Evolutionary conservation across 2,329 filamentous ascomycete species (phyloP).

Genomic region (Alternaria brassicicola): DNA sequence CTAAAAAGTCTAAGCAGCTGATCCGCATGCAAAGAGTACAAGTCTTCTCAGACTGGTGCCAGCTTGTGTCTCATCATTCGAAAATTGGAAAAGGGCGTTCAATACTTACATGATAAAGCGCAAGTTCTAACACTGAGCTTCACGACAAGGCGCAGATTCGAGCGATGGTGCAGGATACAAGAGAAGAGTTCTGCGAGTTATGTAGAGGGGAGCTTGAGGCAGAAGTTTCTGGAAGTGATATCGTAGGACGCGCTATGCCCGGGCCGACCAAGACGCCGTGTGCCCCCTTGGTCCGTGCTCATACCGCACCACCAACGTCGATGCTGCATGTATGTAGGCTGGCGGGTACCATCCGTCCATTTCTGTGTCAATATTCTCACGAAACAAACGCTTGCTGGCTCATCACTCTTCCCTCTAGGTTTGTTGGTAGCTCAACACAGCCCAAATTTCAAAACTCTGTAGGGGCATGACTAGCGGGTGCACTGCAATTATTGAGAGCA

Average conservation of each 20-base stretch:
- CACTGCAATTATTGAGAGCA: background rate
- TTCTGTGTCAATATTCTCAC: background rate
- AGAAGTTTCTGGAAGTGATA: conserved; percentile 37
- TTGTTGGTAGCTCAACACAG: background rate
- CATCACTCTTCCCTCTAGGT: too few relatives aligned
- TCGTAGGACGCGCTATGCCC: conserved; percentile 10
- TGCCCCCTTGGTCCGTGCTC: conserved; percentile 4
- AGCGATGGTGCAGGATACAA: background rate
- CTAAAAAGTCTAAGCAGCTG: conserved; percentile 58
- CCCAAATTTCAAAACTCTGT: background rate
- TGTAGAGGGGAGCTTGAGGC: conserved; percentile 18
- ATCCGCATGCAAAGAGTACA: conserved; percentile 68
- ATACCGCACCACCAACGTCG: background rate
- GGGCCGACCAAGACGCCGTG: conserved; percentile 17
- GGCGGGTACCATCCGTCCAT: background rate
- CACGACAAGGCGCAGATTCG: conserved; percentile 1
- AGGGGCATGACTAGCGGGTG: background rate
- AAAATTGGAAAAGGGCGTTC: conserved; percentile 6
- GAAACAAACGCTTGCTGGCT: background rate
- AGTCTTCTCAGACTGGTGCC: conserved; percentile 72
- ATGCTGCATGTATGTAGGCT: background rate
- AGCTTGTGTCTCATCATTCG: conserved; percentile 66
- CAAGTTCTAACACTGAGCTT: background rate
- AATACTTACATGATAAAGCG: conserved; percentile 19
- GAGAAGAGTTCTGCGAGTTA: conserved; percentile 16